Evolutionary conservation across 2,329 filamentous ascomycete species (phyloP), one percentile per base, ranked within the genome.

Genomic region (Niveomyces coronatus): DNA sequence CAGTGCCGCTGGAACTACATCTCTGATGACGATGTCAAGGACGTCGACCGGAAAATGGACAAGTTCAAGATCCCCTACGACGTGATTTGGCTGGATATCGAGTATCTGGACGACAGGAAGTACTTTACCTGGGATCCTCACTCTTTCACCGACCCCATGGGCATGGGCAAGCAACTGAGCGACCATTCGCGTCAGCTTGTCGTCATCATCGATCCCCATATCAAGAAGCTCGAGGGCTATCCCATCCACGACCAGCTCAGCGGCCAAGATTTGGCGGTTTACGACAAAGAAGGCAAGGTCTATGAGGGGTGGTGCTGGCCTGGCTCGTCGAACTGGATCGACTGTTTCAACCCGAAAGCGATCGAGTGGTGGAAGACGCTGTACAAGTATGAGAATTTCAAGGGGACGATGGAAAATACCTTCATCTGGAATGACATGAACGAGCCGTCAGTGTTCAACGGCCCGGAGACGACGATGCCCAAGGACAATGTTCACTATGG

Each of bases 381-480:
- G 9, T 96, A 94, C 71, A 81, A 83, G 52, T 96, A 93, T 48
- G 79, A 85, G 55, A 74, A 65, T 28, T 98, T 95, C 71, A 85
- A 85, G 59, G 88, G 87, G 33, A 86, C 86, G 1, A 72, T 81
- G 50, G 70, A 80, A 46, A 98, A 96, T 58, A 81, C 85, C 0
- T 95, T 86, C 61, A 77, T 98, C 51, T 98, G 91, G 91, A 98
- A 98, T 58, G 91, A 98, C 58, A 98, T 98, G 91, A 96, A 95
- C 56, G 91, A 98, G 64, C 91, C 91, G 1, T 96, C 91, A 0
- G 91, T 98, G 2, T 98, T 98, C 68, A 96, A 96, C 57, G 91
- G 91, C 0, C 91, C 91, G 0, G 91, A 98, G 61, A 94, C 87
- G 3, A 96, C 89, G 5, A 96, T 96, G 88, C 91, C 91, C 44